Evolutionary conservation across 352 stramenopile species (phyloP).

Genomic region (Phytophthora sojae): DNA sequence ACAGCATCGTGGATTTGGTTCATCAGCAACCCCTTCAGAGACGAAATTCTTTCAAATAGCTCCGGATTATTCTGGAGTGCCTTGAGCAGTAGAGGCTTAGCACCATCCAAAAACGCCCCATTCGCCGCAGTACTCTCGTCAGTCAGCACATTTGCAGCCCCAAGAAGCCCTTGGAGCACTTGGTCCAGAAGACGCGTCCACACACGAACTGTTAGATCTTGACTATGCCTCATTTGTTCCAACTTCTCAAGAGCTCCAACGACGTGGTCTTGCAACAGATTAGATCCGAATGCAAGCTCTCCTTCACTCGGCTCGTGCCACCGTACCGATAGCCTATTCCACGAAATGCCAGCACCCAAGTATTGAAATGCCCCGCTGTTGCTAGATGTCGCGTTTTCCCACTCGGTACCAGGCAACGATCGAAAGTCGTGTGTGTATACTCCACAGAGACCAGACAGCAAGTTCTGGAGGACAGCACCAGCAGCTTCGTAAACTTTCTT

Average conservation of each 20-base stretch:
- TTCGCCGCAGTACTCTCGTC: conserved; percentile 39
- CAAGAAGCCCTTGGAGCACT: conserved; percentile 51
- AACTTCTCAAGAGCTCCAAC: conserved; percentile 43
- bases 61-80: conserved; percentile 39
- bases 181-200: conserved; percentile 62
- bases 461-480: conserved; percentile 47
- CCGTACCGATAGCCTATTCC: conserved; percentile 53
- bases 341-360: conserved; percentile 57
- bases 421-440: conserved; percentile 73
- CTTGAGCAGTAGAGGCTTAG: conserved; percentile 46
- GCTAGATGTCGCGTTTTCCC: conserved; percentile 45
- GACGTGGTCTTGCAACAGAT: conserved; percentile 63
- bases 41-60: conserved; percentile 44
- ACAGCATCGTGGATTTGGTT: conserved; percentile 45
- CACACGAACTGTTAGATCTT: conserved; percentile 50
- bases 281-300: conserved; percentile 62
- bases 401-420: conserved; percentile 59
- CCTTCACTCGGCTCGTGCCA: conserved; percentile 72
- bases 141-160: conserved; percentile 61
- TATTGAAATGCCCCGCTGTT: conserved; percentile 68
- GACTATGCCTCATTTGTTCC: conserved; percentile 22
- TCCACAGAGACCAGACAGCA: conserved; percentile 52
- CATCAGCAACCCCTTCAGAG: conserved; percentile 57
- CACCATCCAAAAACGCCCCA: conserved; percentile 46
- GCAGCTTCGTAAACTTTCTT: conserved; percentile 71